These are phyloP conservation scores for Sporothrix pallida DNA, from an alignment of 2,329 filamentous ascomycete species.

Conservation along the genomic window DNA sequence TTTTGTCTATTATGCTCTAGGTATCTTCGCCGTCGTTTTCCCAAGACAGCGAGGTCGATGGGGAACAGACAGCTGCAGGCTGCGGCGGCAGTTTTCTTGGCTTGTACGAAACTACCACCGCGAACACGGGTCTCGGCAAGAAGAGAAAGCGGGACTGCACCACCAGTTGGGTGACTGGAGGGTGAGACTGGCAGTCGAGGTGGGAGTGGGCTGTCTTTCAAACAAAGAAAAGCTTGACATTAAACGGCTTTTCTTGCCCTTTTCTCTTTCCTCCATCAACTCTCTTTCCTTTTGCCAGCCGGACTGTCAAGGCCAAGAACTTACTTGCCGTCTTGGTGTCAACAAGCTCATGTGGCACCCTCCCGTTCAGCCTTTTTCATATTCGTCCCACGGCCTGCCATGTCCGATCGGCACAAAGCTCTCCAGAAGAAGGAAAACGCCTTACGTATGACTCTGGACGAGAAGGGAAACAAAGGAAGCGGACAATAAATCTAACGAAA, in stretches of 20 bases:
- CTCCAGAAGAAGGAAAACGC: background rate
- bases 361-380: background rate
- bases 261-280: too few relatives aligned
- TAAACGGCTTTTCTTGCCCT: too few relatives aligned
- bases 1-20: too few relatives aligned
- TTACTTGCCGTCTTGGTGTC: background rate
- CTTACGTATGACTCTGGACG: background rate
- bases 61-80: background rate
- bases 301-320: background rate
- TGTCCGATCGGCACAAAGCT: conserved; percentile 8
- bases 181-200: too few relatives aligned
- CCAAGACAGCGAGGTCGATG: too few relatives aligned
- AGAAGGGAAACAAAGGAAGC: background rate
- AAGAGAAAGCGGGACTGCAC: background rate
- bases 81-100: too few relatives aligned
- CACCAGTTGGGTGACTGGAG: background rate
- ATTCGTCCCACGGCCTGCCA: background rate
- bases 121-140: conserved; percentile 3
- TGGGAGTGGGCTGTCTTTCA: too few relatives aligned
- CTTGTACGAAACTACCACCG: background rate
- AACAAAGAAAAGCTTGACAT: background rate
- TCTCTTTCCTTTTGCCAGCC: background rate
- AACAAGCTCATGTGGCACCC: background rate
- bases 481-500: too few relatives aligned
- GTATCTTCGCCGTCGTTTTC: too few relatives aligned